Evolutionary conservation across 208 protist species (phyloP).

Genomic region (Spongospora subterranea): DNA sequence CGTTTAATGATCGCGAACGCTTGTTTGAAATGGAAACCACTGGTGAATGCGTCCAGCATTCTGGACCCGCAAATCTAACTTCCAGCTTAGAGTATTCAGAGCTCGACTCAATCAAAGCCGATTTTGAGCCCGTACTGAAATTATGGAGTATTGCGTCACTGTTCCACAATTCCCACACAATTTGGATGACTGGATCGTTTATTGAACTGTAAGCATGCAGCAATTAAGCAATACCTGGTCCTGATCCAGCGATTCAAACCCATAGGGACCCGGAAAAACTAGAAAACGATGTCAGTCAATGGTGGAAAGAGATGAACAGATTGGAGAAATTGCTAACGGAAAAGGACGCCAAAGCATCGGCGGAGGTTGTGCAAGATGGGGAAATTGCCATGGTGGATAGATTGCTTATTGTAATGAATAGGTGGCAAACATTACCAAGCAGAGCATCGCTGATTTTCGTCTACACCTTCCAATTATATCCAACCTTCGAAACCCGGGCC

Average conservation of each 20-base stretch:
- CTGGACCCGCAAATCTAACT: neutral
- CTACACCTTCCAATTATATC: conserved; percentile 91
- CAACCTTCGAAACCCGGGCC: conserved; percentile 83
- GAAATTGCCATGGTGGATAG: neutral
- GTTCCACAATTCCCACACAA: conserved; percentile 46
- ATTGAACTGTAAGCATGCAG: conserved; percentile 30
- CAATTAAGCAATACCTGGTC: neutral
- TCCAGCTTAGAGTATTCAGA: neutral
- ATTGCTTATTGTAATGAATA: conserved; percentile 82
- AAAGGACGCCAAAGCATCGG: neutral
- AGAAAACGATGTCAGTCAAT: neutral
- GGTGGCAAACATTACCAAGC: conserved; percentile 79
- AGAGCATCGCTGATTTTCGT: conserved; percentile 90
- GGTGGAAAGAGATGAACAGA: conserved; percentile 34
- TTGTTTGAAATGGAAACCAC: conserved; percentile 4
- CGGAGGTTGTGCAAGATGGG: neutral
- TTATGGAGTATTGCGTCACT: conserved; percentile 47
- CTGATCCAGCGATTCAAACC: neutral
- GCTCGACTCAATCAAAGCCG: neutral
- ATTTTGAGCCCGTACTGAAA: conserved; percentile 25
- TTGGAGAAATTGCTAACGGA: conserved; percentile 2
- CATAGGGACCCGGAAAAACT: conserved; percentile 7
- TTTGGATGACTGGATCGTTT: conserved; percentile 43
- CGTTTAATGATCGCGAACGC: conserved; percentile 51
- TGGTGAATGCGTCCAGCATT: neutral